Evolutionary conservation across 2,329 filamentous ascomycete genomes (phyloP).

Genomic region (Sarocladium kiliense): DNA sequence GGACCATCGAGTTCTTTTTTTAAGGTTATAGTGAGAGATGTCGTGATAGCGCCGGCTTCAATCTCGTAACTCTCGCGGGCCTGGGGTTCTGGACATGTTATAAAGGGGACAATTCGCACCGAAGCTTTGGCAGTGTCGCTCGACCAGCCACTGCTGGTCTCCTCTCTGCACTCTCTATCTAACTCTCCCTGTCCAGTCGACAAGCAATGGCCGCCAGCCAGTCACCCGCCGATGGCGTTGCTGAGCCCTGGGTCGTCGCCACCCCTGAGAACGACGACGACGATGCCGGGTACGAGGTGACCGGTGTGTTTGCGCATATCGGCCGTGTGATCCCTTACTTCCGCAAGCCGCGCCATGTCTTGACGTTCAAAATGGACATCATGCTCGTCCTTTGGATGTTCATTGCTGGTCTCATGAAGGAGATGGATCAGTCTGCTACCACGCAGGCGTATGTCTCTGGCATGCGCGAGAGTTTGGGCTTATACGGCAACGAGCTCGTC

Average conservation of each 20-base stretch:
- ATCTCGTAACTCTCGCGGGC: no score
- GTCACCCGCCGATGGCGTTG: background rate
- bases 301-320: conserved; percentile 4
- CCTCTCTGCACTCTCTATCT: no score
- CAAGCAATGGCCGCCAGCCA: background rate
- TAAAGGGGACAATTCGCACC: background rate
- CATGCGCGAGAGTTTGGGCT: conserved; percentile 27
- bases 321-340: conserved; percentile 17
- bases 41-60: no score
- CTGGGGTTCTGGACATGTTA: no score
- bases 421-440: conserved; percentile 31
- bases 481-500: conserved; percentile 51
- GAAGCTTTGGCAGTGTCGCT: background rate
- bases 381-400: conserved; percentile 31
- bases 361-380: conserved; percentile 28
- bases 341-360: conserved; percentile 24
- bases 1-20: background rate
- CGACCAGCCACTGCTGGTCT: no score
- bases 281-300: background rate
- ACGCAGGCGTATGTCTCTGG: conserved; percentile 33
- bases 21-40: no score
- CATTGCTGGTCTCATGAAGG: conserved; percentile 29
- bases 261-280: background rate
- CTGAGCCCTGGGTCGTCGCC: background rate
- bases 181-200: background rate